Evolutionary conservation across 164 flowering plant species (phyloP).

Genomic region (Platanus orientalis): DNA sequence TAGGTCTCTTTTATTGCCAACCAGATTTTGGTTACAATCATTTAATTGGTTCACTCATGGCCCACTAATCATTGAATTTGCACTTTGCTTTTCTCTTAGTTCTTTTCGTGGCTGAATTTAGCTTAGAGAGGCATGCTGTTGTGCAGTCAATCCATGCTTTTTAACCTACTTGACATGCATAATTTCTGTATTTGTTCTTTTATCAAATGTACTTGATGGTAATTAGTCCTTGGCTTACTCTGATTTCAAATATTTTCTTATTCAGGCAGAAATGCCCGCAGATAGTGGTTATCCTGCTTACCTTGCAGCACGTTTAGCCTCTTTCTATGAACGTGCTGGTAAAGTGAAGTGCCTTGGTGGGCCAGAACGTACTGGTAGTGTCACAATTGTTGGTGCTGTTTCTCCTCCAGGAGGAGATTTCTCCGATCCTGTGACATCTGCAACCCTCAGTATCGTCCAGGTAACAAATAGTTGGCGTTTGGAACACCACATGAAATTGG

Average conservation of each 20-base stretch:
- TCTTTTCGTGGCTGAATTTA: too few relatives aligned
- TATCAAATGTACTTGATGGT: neutral
- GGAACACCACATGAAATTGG: neutral
- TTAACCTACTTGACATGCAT: too few relatives aligned
- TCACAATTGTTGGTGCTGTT: slow-evolving; percentile 99
- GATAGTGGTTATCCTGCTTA: slow-evolving; percentile 99
- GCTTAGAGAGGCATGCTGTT: neutral
- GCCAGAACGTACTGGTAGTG: slow-evolving; percentile 97
- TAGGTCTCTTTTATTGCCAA: too few relatives aligned
- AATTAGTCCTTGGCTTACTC: neutral
- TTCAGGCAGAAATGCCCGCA: slow-evolving; percentile 91
- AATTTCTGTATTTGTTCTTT: neutral
- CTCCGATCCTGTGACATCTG: slow-evolving; percentile 99
- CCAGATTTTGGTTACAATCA: too few relatives aligned
- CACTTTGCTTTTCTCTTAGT: too few relatives aligned
- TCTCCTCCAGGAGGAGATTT: slow-evolving; percentile 99
- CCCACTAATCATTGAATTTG: too few relatives aligned
- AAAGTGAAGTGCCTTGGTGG: slow-evolving; percentile 98
- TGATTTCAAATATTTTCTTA: neutral
- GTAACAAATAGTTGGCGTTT: slow-evolving; percentile 26
- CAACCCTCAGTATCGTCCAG: slow-evolving; percentile 98
- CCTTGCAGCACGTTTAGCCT: slow-evolving; percentile 94
- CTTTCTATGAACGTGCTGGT: slow-evolving; percentile 99
- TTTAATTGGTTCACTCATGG: too few relatives aligned
- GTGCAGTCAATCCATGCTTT: neutral